These are phyloP conservation scores for Saturnispora diversa DNA, from an alignment of 805 yeast genomes.

Conservation along the genomic window DNA sequence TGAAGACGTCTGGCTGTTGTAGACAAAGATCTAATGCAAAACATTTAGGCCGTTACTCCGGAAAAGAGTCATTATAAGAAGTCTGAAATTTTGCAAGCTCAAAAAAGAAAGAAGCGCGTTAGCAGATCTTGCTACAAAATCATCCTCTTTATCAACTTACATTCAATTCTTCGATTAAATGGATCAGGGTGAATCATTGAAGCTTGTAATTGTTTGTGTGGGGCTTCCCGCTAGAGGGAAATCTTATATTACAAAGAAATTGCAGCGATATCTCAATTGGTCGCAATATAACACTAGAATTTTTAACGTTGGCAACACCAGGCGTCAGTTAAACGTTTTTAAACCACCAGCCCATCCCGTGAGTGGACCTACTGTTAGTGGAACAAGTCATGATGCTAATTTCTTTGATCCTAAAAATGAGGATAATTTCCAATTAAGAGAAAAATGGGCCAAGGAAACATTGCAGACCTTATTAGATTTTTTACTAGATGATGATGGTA, in stretches of 20 bases:
- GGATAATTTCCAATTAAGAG: conserved; percentile 38
- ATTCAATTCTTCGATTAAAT: neutral
- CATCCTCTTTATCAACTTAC: neutral
- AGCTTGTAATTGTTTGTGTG: conserved; percentile 61
- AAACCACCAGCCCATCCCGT: conserved; percentile 33
- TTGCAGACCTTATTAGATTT: conserved; percentile 39
- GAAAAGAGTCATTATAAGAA: conserved; percentile 9
- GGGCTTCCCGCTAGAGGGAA: conserved; percentile 77
- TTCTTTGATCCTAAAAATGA: conserved; percentile 37
- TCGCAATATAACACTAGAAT: conserved; percentile 55
- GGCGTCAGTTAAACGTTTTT: conserved; percentile 45
- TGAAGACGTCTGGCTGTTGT: conserved; percentile 3
- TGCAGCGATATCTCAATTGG: conserved; percentile 52
- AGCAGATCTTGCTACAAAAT: neutral
- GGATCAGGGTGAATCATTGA: conserved; percentile 26
- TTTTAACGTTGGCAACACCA: conserved; percentile 67
- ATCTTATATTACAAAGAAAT: conserved; percentile 59
- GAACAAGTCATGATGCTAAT: conserved; percentile 28
- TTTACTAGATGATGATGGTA: conserved; percentile 35
- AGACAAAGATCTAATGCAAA: conserved; percentile 2
- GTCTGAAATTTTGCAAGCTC: too few species aligned
- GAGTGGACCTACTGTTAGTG: conserved; percentile 26
- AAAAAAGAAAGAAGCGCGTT: too few species aligned
- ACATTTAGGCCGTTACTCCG: conserved; percentile 10
- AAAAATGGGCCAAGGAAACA: conserved; percentile 46